Conservation (phyloP, 805 yeast genomes). For the Cyberlindnera amylophila region DNA sequence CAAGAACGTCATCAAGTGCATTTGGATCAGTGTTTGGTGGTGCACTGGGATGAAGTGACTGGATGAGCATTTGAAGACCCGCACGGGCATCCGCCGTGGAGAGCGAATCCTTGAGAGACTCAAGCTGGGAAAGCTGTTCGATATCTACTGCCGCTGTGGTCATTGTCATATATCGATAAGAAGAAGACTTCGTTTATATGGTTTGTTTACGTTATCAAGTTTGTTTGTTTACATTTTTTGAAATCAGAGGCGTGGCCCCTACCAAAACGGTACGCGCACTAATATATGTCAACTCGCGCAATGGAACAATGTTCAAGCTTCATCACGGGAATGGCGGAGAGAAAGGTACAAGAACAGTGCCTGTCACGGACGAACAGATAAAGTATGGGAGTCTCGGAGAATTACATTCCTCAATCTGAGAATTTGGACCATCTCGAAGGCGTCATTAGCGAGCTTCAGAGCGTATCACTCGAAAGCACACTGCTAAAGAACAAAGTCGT, state of each 20-base stretch:
- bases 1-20: slow-evolving; percentile 36
- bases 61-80: slow-evolving; percentile 8
- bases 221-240: too few relatives aligned
- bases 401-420: slow-evolving; percentile 25
- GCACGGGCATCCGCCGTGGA: slow-evolving; percentile 2
- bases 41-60: slow-evolving; percentile 9
- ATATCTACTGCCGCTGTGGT: too few relatives aligned
- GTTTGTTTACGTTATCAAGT: too few relatives aligned
- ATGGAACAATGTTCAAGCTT: too few relatives aligned
- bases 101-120: neutral
- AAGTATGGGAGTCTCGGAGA: too few relatives aligned
- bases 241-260: too few relatives aligned
- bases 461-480: slow-evolving; percentile 5
- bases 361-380: too few relatives aligned
- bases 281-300: too few relatives aligned
- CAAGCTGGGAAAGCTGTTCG: slow-evolving; percentile 1
- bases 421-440: slow-evolving; percentile 19
- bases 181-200: too few relatives aligned
- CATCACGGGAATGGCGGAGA: neutral
- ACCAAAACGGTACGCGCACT: too few relatives aligned
- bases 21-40: slow-evolving; percentile 27
- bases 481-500: slow-evolving; percentile 15
- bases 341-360: slow-evolving; percentile 14
- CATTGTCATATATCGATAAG: too few relatives aligned
- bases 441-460: slow-evolving; percentile 14